Percentiles rank a stretch among this genome's conserved stretches.
These are phyloP conservation scores for Apiotrichum mycotoxinovorans DNA, from an alignment of 1,284 basidiomycete genomes.

Conservation along the genomic window DNA sequence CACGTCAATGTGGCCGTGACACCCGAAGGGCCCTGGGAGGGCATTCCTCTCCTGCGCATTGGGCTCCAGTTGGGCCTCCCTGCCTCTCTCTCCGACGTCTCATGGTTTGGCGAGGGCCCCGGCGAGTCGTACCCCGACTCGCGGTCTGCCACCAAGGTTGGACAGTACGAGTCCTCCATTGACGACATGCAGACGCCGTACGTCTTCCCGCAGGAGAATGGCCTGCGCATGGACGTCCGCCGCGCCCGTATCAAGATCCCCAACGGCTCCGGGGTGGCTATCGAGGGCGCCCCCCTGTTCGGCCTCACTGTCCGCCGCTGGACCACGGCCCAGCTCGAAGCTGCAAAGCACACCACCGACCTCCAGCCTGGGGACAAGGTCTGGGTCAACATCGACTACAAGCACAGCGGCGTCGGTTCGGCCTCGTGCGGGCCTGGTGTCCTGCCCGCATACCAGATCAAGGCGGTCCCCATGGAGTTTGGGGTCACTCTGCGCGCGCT, in stretches of 20 bases:
- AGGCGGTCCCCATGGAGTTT: background rate
- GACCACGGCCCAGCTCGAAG: constrained; percentile 19
- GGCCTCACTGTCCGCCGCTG: constrained; percentile 21
- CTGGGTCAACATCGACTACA: constrained; percentile 22
- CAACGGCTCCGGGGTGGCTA: background rate
- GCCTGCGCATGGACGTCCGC: constrained; percentile 13
- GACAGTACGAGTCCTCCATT: constrained; percentile 11
- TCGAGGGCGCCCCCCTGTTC: background rate
- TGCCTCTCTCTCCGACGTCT: constrained; percentile 2
- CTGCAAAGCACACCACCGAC: constrained; percentile 19
- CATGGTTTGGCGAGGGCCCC: constrained; percentile 21
- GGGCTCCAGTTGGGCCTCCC: constrained; percentile 16
- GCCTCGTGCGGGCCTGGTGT: constrained; percentile 20
- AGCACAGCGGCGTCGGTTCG: constrained; percentile 18
- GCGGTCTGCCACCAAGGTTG: constrained; percentile 2
- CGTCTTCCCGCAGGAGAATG: constrained; percentile 27
- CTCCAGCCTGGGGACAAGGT: constrained; percentile 16
- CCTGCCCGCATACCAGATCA: background rate
- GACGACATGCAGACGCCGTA: constrained; percentile 24
- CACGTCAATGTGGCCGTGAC: constrained; percentile 8
- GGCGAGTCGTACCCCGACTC: constrained; percentile 23
- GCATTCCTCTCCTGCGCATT: constrained; percentile 14
- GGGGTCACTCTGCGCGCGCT: too few relatives aligned
- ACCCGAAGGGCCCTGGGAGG: constrained; percentile 17
- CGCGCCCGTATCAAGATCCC: constrained; percentile 12